phyloP scores from a whole-genome alignment of 176 grass and related monocot genomes.

The Oropetium thomaeum region DNA sequence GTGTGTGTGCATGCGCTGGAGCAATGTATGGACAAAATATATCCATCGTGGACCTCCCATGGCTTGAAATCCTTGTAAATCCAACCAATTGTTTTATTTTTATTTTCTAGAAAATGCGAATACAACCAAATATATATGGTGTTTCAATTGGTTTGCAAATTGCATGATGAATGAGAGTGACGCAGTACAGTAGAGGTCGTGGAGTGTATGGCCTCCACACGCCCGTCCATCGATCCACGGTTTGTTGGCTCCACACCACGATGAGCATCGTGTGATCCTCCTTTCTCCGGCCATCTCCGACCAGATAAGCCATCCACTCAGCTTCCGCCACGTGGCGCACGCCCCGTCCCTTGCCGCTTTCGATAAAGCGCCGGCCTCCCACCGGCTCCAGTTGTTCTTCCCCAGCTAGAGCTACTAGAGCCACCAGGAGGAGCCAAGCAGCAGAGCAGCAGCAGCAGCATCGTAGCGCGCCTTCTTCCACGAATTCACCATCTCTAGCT shows the following conservation, averaged over 20 bases:
- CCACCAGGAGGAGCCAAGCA: too few relatives aligned
- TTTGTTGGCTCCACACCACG: background rate
- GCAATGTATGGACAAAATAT: too few relatives aligned
- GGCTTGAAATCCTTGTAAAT: too few relatives aligned
- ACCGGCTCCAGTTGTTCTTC: background rate
- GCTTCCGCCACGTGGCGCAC: slow-evolving; percentile 38
- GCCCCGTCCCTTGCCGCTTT: background rate
- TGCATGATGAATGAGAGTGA: too few relatives aligned
- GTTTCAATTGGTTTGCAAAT: background rate
- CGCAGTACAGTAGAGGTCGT: background rate
- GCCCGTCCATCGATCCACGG: background rate
- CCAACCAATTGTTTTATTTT: too few relatives aligned
- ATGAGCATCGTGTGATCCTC: slow-evolving; percentile 57
- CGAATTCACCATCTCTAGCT: too few relatives aligned
- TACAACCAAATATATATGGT: too few relatives aligned
- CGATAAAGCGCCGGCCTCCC: slow-evolving; percentile 2
- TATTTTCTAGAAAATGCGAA: too few relatives aligned
- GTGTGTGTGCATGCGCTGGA: too few relatives aligned
- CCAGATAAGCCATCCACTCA: slow-evolving; percentile 36
- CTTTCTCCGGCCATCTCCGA: slow-evolving; percentile 12
- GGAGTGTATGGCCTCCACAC: slow-evolving; percentile 9
- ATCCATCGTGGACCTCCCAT: too few relatives aligned
- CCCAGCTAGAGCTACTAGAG: background rate
- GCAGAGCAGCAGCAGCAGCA: too few relatives aligned
- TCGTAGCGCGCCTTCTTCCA: too few relatives aligned